Percentiles rank a stretch among this genome's conserved stretches.
Evolutionary conservation across 345 rosid genomes (phyloP).

Genomic region (Tarenaya hassleriana): DNA sequence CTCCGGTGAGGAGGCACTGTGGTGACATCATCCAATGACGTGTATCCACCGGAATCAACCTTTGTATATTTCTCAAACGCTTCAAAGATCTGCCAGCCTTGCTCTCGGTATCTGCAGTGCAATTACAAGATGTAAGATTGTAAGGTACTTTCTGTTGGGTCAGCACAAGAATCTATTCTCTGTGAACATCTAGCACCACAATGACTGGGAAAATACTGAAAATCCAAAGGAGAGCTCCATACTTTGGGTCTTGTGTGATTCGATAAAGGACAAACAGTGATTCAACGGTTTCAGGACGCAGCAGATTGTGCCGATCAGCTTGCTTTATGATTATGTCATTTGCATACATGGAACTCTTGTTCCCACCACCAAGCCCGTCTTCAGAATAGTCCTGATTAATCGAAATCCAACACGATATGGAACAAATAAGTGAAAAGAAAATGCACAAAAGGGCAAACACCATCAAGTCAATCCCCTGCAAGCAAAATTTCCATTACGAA

Average conservation of each 20-base stretch:
- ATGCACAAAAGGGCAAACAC: neutral
- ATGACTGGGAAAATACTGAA: too few relatives aligned
- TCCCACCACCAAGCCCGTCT: constrained; percentile 85
- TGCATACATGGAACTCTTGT: constrained; percentile 61
- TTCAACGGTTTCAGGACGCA: constrained; percentile 97
- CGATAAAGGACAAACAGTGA: constrained; percentile 81
- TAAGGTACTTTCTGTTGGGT: constrained; percentile 6
- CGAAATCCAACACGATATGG: constrained; percentile 19
- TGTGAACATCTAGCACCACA: too few relatives aligned
- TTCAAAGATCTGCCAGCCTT: constrained; percentile 97
- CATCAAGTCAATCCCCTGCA: neutral
- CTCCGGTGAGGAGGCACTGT: constrained; percentile 67
- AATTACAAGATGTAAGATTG: too few relatives aligned
- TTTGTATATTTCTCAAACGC: constrained; percentile 84
- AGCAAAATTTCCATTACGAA: too few relatives aligned
- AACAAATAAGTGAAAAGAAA: constrained; percentile 16
- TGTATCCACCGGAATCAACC: constrained; percentile 80
- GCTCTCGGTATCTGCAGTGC: constrained; percentile 65
- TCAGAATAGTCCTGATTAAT: constrained; percentile 68
- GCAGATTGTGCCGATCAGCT: constrained; percentile 83
- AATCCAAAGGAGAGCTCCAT: constrained; percentile 26
- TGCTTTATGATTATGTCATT: constrained; percentile 83
- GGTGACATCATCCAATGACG: constrained; percentile 78
- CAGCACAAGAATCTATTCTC: neutral
- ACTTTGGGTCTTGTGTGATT: constrained; percentile 78